phyloP scores from a whole-genome alignment of 2,329 filamentous ascomycete genomes.

The Talaromyces sp. region DNA sequence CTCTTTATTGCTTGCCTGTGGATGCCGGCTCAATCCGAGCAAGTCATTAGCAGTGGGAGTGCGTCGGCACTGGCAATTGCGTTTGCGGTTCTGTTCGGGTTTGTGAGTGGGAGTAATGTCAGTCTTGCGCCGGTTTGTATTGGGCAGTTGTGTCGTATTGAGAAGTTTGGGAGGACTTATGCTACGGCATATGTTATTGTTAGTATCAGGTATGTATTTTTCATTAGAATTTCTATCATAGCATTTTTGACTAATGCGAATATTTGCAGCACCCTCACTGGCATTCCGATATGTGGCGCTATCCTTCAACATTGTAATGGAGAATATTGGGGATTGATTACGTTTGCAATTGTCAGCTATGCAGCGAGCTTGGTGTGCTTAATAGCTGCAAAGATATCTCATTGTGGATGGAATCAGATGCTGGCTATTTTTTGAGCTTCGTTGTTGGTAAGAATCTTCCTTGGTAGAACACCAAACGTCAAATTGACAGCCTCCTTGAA shows the following conservation, averaged over 20 bases:
- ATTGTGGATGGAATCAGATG: background rate
- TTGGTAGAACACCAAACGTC: background rate
- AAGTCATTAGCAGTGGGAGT: conserved; percentile 35
- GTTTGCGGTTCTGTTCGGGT: conserved; percentile 75
- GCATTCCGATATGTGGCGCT: background rate
- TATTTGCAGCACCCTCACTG: background rate
- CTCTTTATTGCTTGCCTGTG: conserved; percentile 70
- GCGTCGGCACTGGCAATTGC: conserved; percentile 64
- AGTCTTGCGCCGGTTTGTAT: conserved; percentile 83
- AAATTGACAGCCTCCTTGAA: background rate
- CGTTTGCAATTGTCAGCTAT: background rate
- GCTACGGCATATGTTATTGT: conserved; percentile 81
- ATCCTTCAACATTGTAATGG: background rate
- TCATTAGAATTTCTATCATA: background rate
- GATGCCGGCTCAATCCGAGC: conserved; percentile 54
- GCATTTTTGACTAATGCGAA: background rate
- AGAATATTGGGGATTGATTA: background rate
- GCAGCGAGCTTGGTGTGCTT: background rate
- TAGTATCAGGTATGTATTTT: conserved; percentile 57
- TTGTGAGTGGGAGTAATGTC: conserved; percentile 76
- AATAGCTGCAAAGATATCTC: background rate
- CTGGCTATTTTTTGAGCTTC: background rate
- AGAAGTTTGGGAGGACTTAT: conserved; percentile 80
- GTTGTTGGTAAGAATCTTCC: background rate
- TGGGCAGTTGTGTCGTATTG: conserved; percentile 73